Conservation (phyloP, 2,329 filamentous ascomycete species). For the Botrytis fragariae region DNA sequence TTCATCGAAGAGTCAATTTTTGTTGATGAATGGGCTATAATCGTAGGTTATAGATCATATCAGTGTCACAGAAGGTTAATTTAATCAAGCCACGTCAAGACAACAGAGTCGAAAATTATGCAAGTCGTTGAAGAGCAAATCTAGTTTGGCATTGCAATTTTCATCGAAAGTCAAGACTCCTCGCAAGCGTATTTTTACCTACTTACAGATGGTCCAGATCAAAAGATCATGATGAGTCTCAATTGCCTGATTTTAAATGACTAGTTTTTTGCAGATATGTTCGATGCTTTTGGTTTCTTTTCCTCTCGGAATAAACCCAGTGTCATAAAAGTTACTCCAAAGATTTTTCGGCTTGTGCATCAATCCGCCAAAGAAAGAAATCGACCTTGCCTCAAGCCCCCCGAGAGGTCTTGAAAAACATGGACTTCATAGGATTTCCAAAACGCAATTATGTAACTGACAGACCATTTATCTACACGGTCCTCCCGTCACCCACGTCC, state of each 20-base stretch:
- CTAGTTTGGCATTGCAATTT: neutral
- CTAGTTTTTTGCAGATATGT: neutral
- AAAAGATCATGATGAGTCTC: neutral
- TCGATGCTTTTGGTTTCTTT: neutral
- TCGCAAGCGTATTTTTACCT: neutral
- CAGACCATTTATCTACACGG: conserved; percentile 1
- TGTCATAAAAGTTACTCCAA: neutral
- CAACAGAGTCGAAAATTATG: neutral
- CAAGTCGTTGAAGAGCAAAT: neutral
- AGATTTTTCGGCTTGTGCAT: neutral
- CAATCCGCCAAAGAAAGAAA: neutral
- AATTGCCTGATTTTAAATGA: neutral
- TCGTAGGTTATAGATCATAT: neutral
- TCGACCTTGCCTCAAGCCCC: no score
- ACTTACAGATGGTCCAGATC: neutral
- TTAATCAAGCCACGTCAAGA: neutral
- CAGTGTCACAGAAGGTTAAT: neutral
- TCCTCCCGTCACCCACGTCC: conserved; percentile 7
- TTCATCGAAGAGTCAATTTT: neutral
- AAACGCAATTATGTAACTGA: neutral
- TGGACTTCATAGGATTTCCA: conserved; percentile 1
- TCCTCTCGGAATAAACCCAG: neutral
- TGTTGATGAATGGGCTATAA: neutral
- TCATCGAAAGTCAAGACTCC: neutral
- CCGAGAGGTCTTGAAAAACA: neutral